phyloP scores from a whole-genome alignment of 176 grass and related monocot species.

The Zea mays region DNA sequence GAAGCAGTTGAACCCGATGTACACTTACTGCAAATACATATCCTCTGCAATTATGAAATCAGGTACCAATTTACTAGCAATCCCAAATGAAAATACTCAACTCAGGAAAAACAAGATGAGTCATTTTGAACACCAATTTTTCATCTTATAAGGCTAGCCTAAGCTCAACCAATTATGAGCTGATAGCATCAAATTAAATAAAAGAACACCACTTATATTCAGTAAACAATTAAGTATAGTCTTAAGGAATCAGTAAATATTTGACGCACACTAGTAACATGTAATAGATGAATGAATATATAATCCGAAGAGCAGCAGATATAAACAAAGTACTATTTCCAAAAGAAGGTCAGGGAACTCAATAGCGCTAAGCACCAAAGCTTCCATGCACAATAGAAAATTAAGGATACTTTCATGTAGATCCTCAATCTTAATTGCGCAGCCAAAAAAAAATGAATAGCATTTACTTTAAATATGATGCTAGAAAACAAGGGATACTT shows the following conservation, averaged over 20 bases:
- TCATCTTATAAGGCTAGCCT: neutral
- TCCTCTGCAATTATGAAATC: slow-evolving; percentile 57
- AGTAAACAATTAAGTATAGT: slow-evolving; percentile 2
- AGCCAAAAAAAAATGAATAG: slow-evolving; percentile 9
- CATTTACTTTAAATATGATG: slow-evolving; percentile 31
- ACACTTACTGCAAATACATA: slow-evolving; percentile 99
- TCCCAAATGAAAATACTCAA: slow-evolving; percentile 11
- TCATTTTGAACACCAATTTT: slow-evolving; percentile 2
- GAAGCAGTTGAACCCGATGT: slow-evolving; percentile 87
- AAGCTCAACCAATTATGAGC: neutral
- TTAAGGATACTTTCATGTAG: neutral
- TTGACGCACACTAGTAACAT: neutral
- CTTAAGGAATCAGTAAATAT: neutral
- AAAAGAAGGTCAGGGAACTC: slow-evolving; percentile 6
- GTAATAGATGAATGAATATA: slow-evolving; percentile 1
- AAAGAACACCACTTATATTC: neutral
- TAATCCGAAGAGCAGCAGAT: neutral
- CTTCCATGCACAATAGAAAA: neutral
- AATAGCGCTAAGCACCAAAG: slow-evolving; percentile 22
- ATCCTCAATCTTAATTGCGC: neutral
- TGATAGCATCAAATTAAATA: slow-evolving; percentile 17
- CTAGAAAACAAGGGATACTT: neutral
- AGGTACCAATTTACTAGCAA: slow-evolving; percentile 24
- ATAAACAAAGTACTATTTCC: neutral
- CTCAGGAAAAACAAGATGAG: neutral